Conservation (phyloP, 129 eudicot species). For the Gnaphalium uliginosum region DNA sequence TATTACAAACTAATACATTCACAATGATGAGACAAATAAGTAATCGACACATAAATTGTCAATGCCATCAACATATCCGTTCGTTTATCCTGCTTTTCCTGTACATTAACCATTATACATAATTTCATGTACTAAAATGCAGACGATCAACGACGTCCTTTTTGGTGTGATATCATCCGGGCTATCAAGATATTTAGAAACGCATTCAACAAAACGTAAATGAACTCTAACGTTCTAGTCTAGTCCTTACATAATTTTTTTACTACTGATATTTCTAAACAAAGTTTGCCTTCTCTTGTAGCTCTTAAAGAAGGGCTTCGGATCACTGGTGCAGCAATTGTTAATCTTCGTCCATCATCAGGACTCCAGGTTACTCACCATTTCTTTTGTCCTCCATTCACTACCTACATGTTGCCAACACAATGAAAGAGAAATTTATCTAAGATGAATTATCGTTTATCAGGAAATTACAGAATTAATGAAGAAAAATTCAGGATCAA, state of each 20-base stretch:
- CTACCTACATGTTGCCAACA: background rate
- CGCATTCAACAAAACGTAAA: conserved; percentile 56
- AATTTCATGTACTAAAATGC: conserved; percentile 27
- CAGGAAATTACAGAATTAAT: conserved; percentile 64
- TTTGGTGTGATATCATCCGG: conserved; percentile 78
- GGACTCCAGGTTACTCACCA: conserved; percentile 56
- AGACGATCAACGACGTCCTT: conserved; percentile 88
- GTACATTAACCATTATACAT: background rate
- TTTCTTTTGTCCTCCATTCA: background rate
- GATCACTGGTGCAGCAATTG: conserved; percentile 77
- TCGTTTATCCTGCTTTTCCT: background rate
- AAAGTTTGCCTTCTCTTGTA: conserved; percentile 14
- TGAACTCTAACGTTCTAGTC: background rate
- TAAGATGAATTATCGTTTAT: background rate
- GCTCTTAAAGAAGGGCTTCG: conserved; percentile 56
- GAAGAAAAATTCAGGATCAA: conserved; percentile 40
- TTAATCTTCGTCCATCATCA: conserved; percentile 61
- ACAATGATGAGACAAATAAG: background rate
- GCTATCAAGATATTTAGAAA: conserved; percentile 67
- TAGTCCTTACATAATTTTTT: background rate
- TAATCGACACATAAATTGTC: background rate
- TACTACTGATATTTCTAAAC: background rate
- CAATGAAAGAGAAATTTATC: too few relatives aligned
- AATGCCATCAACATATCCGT: background rate
- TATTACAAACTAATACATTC: background rate